phyloP scores from a whole-genome alignment of 2,329 filamentous ascomycete genomes.

The Botryotinia calthae region DNA sequence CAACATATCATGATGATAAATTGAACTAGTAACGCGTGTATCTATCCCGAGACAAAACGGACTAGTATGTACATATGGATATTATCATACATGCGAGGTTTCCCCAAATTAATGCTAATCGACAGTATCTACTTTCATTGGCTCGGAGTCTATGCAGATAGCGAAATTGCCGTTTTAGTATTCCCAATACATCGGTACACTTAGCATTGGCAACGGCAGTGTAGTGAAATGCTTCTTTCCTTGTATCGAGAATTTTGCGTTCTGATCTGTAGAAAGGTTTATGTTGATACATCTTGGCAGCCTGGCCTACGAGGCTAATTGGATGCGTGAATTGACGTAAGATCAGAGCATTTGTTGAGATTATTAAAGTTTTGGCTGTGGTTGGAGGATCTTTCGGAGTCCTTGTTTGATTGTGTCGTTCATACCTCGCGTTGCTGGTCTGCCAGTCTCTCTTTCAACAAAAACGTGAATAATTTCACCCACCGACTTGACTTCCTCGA shows the following conservation, averaged over 20 bases:
- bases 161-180: neutral
- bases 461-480: constrained; percentile 87
- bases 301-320: neutral
- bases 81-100: neutral
- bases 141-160: neutral
- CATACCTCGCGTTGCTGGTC: constrained; percentile 67
- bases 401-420: constrained; percentile 55
- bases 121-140: neutral
- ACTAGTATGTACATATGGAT: neutral
- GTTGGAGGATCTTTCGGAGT: constrained; percentile 53
- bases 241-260: neutral
- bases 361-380: constrained; percentile 33
- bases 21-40: neutral
- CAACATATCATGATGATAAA: neutral
- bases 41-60: neutral
- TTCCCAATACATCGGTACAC: neutral
- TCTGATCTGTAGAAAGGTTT: neutral
- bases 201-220: neutral
- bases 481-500: constrained; percentile 74
- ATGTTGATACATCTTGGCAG: neutral
- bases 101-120: neutral
- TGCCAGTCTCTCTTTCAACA: constrained; percentile 69
- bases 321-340: neutral
- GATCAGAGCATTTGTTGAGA: neutral
- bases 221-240: too few species aligned